Conservation (phyloP, 768 basidiomycete genomes). For the Boletus reticuloceps region DNA sequence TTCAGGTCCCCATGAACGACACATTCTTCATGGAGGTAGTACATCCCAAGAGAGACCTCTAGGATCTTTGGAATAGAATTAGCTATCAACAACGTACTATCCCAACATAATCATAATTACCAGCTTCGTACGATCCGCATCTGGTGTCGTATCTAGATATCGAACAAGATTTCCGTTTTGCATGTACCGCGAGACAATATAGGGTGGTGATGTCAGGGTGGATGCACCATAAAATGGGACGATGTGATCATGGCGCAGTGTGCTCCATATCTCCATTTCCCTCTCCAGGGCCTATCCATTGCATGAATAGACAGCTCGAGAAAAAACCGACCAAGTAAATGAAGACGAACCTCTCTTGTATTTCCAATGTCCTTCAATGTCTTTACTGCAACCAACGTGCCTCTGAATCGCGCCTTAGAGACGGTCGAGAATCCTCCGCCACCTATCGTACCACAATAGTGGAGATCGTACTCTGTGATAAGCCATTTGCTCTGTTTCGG, state of each 20-base stretch:
- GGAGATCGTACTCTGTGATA: constrained; percentile 27
- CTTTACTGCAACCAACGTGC: constrained; percentile 4
- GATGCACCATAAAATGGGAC: constrained; percentile 14
- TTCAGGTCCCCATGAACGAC: constrained; percentile 32
- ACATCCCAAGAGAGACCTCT: constrained; percentile 14
- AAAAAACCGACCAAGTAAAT: background rate
- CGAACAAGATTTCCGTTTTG: constrained; percentile 3
- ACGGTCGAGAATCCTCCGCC: constrained; percentile 23
- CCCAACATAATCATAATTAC: background rate
- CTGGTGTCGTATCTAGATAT: background rate
- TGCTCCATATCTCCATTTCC: constrained; percentile 13
- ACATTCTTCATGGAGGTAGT: constrained; percentile 11
- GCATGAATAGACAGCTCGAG: background rate
- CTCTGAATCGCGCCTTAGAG: background rate
- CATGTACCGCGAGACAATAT: constrained; percentile 11
- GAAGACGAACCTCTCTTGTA: background rate
- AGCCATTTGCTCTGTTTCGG: constrained; percentile 17
- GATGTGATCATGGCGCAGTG: constrained; percentile 8
- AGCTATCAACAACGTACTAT: background rate
- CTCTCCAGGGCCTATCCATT: background rate
- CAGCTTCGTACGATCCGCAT: background rate
- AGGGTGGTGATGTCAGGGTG: background rate
- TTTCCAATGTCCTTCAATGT: background rate
- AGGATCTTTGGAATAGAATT: background rate
- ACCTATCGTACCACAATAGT: constrained; percentile 22